Percentiles rank a stretch among this genome's conserved stretches.
Conservation (phyloP, 257 asterid genomes). For the Jacaranda copaia region DNA sequence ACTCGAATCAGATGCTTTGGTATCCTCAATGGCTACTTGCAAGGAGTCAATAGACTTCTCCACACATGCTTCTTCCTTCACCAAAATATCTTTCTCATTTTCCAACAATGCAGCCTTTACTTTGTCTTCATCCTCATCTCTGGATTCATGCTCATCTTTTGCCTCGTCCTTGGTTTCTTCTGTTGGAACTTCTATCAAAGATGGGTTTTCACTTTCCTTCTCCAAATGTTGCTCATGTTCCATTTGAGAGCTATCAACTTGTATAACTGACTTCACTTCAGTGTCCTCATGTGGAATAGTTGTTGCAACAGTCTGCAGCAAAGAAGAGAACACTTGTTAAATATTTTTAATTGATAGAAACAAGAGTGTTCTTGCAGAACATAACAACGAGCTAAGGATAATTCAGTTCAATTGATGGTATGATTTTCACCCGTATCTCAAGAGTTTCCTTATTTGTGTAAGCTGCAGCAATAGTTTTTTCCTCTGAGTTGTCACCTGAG, state of each 20-base stretch:
- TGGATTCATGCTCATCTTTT: conserved; percentile 22
- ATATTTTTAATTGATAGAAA: conserved; percentile 3
- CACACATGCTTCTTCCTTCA: conserved; percentile 30
- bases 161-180: conserved; percentile 8
- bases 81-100: not conserved
- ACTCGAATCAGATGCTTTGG: conserved; percentile 20
- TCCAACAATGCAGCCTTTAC: too few relatives aligned
- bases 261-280: conserved; percentile 16
- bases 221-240: conserved; percentile 19
- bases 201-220: conserved; percentile 26
- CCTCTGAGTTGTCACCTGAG: conserved; percentile 28
- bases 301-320: conserved; percentile 32
- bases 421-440: conserved; percentile 29
- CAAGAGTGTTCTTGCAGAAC: not conserved
- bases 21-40: conserved; percentile 29
- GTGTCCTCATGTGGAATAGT: conserved; percentile 28
- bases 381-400: not conserved
- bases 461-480: conserved; percentile 31
- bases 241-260: conserved; percentile 27
- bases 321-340: conserved; percentile 7
- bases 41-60: conserved; percentile 31
- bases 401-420: conserved; percentile 7
- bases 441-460: conserved; percentile 23
- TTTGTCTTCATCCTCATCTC: too few relatives aligned
- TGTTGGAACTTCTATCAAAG: not conserved